Percentiles rank a stretch among this genome's conserved stretches.
These are phyloP conservation scores for Podaxis carcinomalis DNA, from an alignment of 768 basidiomycete species.

Conservation along the genomic window DNA sequence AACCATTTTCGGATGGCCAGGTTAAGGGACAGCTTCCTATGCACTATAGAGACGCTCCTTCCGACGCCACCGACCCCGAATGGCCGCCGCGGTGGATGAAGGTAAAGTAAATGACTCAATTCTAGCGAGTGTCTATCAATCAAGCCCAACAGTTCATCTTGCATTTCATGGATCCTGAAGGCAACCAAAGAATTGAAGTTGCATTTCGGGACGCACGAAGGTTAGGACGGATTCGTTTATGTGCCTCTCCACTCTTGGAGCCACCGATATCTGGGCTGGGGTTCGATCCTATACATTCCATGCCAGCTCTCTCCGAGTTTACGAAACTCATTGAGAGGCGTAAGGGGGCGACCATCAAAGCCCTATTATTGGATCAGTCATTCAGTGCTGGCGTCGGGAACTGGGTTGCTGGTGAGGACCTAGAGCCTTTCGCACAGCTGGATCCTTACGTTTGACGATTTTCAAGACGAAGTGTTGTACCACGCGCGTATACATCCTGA, in stretches of 20 bases:
- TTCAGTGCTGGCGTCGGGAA: conserved; percentile 82
- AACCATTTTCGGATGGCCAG: conserved; percentile 16
- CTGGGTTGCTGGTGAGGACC: conserved; percentile 65
- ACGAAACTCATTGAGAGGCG: conserved; percentile 43
- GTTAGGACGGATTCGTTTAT: conserved; percentile 66
- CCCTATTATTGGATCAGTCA: conserved; percentile 72
- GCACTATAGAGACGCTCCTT: conserved; percentile 45
- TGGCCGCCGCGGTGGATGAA: conserved; percentile 73
- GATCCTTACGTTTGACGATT: background rate
- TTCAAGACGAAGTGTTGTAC: conserved; percentile 66
- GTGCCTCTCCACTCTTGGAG: conserved; percentile 50
- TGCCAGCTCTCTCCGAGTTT: conserved; percentile 57
- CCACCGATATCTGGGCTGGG: conserved; percentile 70
- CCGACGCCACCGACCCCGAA: conserved; percentile 28
- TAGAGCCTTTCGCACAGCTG: background rate
- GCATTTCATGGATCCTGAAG: conserved; percentile 41
- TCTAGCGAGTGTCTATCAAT: background rate
- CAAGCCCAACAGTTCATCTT: conserved; percentile 49
- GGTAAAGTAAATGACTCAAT: conserved; percentile 24
- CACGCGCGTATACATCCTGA: conserved; percentile 73
- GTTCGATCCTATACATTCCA: conserved; percentile 72
- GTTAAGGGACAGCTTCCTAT: conserved; percentile 45
- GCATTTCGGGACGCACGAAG: conserved; percentile 74
- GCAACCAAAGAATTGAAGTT: conserved; percentile 41
- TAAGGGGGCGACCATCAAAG: conserved; percentile 59